phyloP scores from a whole-genome alignment of 805 yeast species.

The Lipomyces yamanashiensis region DNA sequence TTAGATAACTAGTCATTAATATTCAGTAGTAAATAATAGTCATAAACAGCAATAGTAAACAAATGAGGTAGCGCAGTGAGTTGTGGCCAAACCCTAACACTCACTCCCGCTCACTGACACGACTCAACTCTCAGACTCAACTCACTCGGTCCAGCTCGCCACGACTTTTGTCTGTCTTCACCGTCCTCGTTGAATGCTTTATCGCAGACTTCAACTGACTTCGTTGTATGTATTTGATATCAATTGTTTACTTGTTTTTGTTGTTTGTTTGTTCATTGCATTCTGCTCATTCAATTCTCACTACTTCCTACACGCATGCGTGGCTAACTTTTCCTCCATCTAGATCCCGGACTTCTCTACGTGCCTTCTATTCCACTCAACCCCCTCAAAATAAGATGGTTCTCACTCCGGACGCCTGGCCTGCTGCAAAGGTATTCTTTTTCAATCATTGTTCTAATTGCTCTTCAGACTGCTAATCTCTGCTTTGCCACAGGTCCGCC shows the following conservation, averaged over 20 bases:
- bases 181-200: background rate
- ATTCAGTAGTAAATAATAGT: too few species aligned
- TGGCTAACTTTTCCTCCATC: background rate
- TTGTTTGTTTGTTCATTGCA: background rate
- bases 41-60: too few species aligned
- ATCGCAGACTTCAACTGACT: background rate
- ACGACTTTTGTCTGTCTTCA: background rate
- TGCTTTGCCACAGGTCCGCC: slow-evolving; percentile 60
- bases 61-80: background rate
- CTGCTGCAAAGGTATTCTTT: slow-evolving; percentile 27
- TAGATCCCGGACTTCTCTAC: background rate
- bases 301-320: background rate
- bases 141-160: background rate
- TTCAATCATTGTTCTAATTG: background rate
- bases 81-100: background rate
- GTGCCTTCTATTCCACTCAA: slow-evolving; percentile 4
- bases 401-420: slow-evolving; percentile 30
- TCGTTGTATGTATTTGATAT: background rate
- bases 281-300: background rate
- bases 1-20: too few species aligned
- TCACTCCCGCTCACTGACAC: background rate
- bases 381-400: slow-evolving; percentile 7
- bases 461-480: background rate
- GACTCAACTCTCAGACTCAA: background rate
- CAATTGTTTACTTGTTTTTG: background rate